phyloP scores from a whole-genome alignment of 441 rosid genomes.

The Syzygium malaccense region DNA sequence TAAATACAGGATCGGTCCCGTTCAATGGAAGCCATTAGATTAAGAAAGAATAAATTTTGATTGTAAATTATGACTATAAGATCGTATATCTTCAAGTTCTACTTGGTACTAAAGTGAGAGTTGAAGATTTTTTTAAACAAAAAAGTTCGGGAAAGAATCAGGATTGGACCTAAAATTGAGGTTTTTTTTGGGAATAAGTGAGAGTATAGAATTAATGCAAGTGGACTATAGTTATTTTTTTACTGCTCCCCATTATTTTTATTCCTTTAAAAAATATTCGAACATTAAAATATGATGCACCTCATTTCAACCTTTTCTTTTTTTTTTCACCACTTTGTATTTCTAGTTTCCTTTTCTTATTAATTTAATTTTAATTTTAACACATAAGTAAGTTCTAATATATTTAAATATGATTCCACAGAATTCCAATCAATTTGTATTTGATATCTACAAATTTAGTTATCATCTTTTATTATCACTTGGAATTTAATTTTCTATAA shows the following conservation, averaged over 20 bases:
- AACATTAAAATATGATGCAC: background rate
- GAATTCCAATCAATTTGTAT: background rate
- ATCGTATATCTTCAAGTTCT: background rate
- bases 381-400: background rate
- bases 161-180: background rate
- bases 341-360: background rate
- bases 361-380: background rate
- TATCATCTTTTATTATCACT: background rate
- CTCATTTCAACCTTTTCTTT: background rate
- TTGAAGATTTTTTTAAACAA: rapidly evolving
- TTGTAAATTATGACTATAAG: background rate
- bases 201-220: background rate
- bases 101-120: background rate
- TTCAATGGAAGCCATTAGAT: background rate
- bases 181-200: background rate
- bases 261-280: background rate
- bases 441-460: background rate
- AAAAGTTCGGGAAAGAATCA: background rate
- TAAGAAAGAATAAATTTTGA: background rate
- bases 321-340: background rate
- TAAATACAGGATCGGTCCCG: background rate
- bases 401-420: background rate
- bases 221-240: background rate
- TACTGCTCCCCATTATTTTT: background rate
- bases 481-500: background rate